Base-by-base conservation (phyloP, 495 filamentous ascomycete species). In the Aspergillus biplanus region DNA sequence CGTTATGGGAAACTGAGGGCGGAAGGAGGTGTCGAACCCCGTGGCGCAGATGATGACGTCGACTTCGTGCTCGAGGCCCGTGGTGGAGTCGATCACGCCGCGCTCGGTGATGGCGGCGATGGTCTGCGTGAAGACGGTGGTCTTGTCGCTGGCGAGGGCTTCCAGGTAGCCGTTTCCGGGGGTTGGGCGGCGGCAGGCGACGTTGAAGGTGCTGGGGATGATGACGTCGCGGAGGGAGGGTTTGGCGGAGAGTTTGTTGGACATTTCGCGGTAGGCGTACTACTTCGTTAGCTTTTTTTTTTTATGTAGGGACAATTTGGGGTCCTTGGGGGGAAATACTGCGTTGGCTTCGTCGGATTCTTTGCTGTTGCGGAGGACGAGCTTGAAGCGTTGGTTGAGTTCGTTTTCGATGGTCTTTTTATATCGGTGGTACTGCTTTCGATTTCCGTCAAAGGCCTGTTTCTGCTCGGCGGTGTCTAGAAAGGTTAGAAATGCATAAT, bases 161-260 rank as follows among this genome's bases (percentile, higher is more conserved):
- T 69, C 65, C 9, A 69, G 39, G 35, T 66, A 69, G 3, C 59
- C 63, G 18, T 60, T 68, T 7, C 71, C 71, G 2, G 80, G 78
- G 1, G 70, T 72, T 7, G 80, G 73, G 5, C 80, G 73, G 46
- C 73, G 72, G 58, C 80, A 82, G 8, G 72, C 75, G 50, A 80
- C 71, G 39, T 67, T 75, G 49, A 81, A 72, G 27, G 77, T 68
- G 21, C 34, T 56, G 4, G 86, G 86, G 32, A 81, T 73, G 37
- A 85, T 73, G 31, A 71, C 64, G 12, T 78, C 69, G 12, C 75
- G 54, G 34, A 86, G 68, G 46, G 80, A 78, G 13, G 81, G 78
- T 49, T 83, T 78, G 47, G 73, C 71, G 16, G 71, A 70, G 12
- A 85, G 64, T n/a, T 78, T 68, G 46, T 78, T 59, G 56, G 64